Base-by-base conservation (phyloP, 805 yeast species). In the Wickerhamiella lipophila region DNA sequence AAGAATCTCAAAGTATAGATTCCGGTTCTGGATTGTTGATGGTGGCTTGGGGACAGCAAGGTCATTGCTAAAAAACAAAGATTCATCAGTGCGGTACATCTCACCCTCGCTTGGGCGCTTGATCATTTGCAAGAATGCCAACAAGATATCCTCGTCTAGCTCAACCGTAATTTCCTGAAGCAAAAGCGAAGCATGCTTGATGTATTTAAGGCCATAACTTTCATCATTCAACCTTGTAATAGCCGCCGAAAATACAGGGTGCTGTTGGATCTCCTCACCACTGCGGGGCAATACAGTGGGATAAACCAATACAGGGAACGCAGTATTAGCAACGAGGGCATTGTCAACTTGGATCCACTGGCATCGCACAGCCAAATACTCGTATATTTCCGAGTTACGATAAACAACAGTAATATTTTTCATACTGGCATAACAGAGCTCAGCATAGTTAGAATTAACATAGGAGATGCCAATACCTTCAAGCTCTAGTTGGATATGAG, bases 341-440 rank as follows among this genome's bases (percentile, higher is more conserved):
- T 92, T 89, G 62, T 92, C 98, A 43, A 89, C 72, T 64, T 92
- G 99, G 27, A 92, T 68, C 98, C 98, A 94, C 60, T 89, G 88
- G 57, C 88, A 64, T 60, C 86, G 87, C 66, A 80, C 67, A 53
- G 88, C 78, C 40, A 84, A 57, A 15, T 84, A 84, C 61, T 87
- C 94, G 56, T 83, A 85, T 18, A 85, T 64, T 29, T 85, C 92
- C 0, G 96, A 82, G 53, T 85, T 89, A 58, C 81, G 83, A 63
- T 81, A 86, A 41, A 82, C 71, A 16, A 88, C 52, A 59, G 87
- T 96, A 49, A 87, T 60, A 1, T 96, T 96, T 47, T 85, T 71
- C 22, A 84, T 67, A 0, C 88, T 83, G n/a, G 82, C 67, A 58
- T 92, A 92, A 55, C 92, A 77, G 32, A 92, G 68, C 62, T 92